phyloP scores from a whole-genome alignment of 2,329 filamentous ascomycete genomes.

The Ascochyta clinopodiicola region DNA sequence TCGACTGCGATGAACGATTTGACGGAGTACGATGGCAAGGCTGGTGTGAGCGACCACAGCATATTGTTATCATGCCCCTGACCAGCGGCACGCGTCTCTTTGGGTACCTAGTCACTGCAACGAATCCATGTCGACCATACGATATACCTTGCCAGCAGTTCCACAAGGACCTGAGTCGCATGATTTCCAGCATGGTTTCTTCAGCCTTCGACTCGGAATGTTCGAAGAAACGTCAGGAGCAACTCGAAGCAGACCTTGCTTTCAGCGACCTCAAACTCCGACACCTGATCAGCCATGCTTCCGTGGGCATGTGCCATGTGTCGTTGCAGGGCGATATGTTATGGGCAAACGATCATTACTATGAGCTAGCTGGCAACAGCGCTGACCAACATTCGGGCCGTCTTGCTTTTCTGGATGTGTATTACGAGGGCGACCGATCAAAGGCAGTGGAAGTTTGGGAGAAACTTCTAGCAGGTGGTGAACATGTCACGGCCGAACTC shows the following conservation, averaged over 20 bases:
- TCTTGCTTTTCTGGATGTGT: constrained; percentile 36
- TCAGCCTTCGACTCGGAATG: constrained; percentile 31
- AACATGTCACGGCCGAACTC: constrained; percentile 37
- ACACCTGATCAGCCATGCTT: constrained; percentile 45
- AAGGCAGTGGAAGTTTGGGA: constrained; percentile 37
- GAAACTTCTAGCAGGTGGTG: constrained; percentile 29
- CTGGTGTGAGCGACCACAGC: constrained; percentile 32
- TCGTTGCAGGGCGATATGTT: constrained; percentile 39
- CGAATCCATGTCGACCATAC: constrained; percentile 45
- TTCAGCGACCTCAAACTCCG: constrained; percentile 44
- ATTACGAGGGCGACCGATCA: constrained; percentile 34
- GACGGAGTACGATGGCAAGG: constrained; percentile 37
- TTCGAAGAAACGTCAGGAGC: constrained; percentile 34
- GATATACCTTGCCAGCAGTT: constrained; percentile 44
- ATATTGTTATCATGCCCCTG: constrained; percentile 38
- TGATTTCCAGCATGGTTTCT: constrained; percentile 40
- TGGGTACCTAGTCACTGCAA: constrained; percentile 43
- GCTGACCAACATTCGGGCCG: constrained; percentile 22
- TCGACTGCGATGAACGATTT: constrained; percentile 42
- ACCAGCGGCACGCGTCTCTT: constrained; percentile 29
- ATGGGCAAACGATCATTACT: constrained; percentile 47
- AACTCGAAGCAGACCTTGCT: constrained; percentile 43
- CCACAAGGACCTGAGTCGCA: constrained; percentile 38
- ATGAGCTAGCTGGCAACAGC: constrained; percentile 32
- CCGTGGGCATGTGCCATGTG: constrained; percentile 44